phyloP scores from a whole-genome alignment of 495 filamentous ascomycete species.

The Terfezia claveryi region DNA sequence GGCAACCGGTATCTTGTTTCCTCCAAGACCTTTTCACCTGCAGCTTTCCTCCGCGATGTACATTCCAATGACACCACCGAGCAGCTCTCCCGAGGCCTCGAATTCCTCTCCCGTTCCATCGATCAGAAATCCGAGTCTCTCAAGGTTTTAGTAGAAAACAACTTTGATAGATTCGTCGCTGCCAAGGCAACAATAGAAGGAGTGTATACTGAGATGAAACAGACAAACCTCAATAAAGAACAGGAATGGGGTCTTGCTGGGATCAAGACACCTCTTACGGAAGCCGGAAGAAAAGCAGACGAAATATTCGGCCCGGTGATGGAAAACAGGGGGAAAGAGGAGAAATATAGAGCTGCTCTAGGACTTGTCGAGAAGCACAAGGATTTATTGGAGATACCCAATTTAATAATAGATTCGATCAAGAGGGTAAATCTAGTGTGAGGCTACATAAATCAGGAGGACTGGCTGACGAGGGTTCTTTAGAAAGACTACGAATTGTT shows the following conservation, averaged over 20 bases:
- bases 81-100: conserved; percentile 53
- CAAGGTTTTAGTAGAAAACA: conserved; percentile 86
- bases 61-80: conserved; percentile 67
- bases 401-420: conserved; percentile 59
- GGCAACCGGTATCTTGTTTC: conserved; percentile 85
- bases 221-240: conserved; percentile 80
- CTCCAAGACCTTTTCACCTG: conserved; percentile 83
- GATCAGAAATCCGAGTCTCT: conserved; percentile 91
- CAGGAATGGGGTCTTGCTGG: conserved; percentile 85
- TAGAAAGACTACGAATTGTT: conserved; percentile 56
- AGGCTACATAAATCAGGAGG: too few species aligned
- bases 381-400: conserved; percentile 57
- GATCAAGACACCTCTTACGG: conserved; percentile 65
- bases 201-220: conserved; percentile 96
- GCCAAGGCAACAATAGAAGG: conserved; percentile 95
- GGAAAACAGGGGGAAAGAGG: conserved; percentile 78
- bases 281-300: conserved; percentile 80
- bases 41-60: conserved; percentile 74
- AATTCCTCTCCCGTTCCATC: conserved; percentile 67
- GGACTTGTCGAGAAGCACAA: conserved; percentile 52
- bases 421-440: conserved; percentile 31
- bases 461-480: background rate
- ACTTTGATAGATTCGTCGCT: conserved; percentile 91
- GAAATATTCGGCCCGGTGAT: conserved; percentile 92
- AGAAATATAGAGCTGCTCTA: conserved; percentile 53